phyloP scores from a whole-genome alignment of 768 basidiomycete species.

The Glaciozyma martinii region DNA sequence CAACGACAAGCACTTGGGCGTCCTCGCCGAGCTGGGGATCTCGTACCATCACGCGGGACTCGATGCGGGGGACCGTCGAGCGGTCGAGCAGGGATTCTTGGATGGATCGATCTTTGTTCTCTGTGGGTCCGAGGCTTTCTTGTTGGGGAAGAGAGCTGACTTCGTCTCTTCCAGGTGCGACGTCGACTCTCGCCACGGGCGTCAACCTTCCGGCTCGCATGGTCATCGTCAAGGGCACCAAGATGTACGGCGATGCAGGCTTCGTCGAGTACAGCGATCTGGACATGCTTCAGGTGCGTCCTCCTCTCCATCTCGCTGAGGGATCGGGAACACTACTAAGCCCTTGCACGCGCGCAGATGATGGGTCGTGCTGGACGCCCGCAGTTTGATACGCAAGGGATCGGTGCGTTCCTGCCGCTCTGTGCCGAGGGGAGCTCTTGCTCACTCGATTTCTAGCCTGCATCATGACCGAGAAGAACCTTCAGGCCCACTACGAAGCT shows the following conservation, averaged over 20 bases:
- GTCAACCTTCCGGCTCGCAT: constrained; percentile 93
- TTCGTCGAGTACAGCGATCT: constrained; percentile 80
- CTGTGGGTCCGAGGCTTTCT: constrained; percentile 52
- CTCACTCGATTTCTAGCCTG: constrained; percentile 35
- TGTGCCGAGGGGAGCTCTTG: too few species aligned
- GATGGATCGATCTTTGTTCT: constrained; percentile 45
- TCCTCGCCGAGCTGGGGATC: constrained; percentile 62
- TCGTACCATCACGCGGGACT: constrained; percentile 91
- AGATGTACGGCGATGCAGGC: constrained; percentile 52
- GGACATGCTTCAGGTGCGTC: constrained; percentile 61
- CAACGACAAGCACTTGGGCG: constrained; percentile 56
- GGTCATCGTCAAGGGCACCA: constrained; percentile 81
- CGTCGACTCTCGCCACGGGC: constrained; percentile 84
- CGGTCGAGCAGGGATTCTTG: constrained; percentile 64
- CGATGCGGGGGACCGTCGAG: constrained; percentile 58
- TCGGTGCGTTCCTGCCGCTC: constrained; percentile 44
- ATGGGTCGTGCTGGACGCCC: constrained; percentile 55
- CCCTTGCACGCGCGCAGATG: constrained; percentile 54
- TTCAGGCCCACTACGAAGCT: constrained; percentile 61
- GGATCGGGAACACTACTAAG: neutral
- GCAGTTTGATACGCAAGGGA: constrained; percentile 63
- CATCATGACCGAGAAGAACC: constrained; percentile 66
- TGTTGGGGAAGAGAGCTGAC: neutral
- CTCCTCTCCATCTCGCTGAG: neutral
- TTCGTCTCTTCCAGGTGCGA: constrained; percentile 19